Evolutionary conservation across 495 filamentous ascomycete species (phyloP), one percentile per base, ranked within the genome.

Genomic region (Monascus purpureus): DNA sequence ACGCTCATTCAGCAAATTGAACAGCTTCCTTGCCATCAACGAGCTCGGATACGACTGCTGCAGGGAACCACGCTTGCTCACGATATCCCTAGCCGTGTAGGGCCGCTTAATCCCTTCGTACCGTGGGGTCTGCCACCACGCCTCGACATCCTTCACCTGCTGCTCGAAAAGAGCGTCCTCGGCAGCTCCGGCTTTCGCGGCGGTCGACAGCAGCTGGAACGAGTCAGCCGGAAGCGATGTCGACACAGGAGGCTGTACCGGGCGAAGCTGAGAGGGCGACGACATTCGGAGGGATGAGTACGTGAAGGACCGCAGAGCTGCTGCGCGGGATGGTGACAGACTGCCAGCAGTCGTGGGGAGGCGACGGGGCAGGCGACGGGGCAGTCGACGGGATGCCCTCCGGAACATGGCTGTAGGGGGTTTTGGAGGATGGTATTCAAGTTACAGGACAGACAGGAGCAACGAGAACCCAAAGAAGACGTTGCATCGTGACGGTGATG

Each of bases 21-120:
- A 97, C 7, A 97, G 68, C 55, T 97, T 95, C 48, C 81, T 70
- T 5, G 92, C 90, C 84, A 92, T 93, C 30, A 86, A 52, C 2
- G 82, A 92, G 52, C 82, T 90, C 0, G 92, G 84, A 41, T 95
- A 96, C 34, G 65, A 68, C 48, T 95, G 87, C 47, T 80, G 69
- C 38, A 95, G 63, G 6, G 81, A 75, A 2, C 90, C 90, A 35
- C 90, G 72, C 63, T 94, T 94, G 59, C 73, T 84, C 32, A 92
- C 90, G 18, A 97, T 77, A 59, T 93, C 87, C 38, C 70, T 80
- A 4, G 90, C 81, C 2, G 77, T 78, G 55, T 95, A 96, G 17
- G 90, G 83, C 14, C 90, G 70, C 63, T 77, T 86, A 60, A 96
- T 93, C 13, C 83, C 87, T 32, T 79, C 72, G 50, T 73, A 97